phyloP scores from a whole-genome alignment of 441 rosid species.

The Erodium trifolium region DNA sequence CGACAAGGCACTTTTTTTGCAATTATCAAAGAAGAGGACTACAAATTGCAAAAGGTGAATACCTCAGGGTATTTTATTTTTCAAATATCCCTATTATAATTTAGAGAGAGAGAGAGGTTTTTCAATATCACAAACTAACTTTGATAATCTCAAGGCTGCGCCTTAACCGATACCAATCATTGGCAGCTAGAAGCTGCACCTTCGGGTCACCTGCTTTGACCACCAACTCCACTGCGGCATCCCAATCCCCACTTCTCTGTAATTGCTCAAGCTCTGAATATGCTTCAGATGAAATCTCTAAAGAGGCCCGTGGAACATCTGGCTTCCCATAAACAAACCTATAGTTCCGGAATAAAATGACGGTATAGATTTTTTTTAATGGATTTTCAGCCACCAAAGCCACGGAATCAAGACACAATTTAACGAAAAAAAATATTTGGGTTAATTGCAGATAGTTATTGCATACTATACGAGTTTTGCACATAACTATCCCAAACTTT shows the following conservation, averaged over 20 bases:
- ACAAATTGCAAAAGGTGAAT: too few species aligned
- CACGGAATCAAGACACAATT: neutral
- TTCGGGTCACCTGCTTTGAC: slow-evolving; percentile 66
- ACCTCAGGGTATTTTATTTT: too few species aligned
- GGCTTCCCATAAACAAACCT: slow-evolving; percentile 92
- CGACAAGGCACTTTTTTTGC: too few species aligned
- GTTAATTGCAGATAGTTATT: neutral
- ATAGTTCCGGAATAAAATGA: slow-evolving; percentile 17
- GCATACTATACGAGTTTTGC: too few species aligned
- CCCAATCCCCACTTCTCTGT: slow-evolving; percentile 56
- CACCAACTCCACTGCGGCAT: slow-evolving; percentile 67
- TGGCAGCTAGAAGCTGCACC: slow-evolving; percentile 50
- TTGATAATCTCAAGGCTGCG: slow-evolving; percentile 92
- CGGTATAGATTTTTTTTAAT: neutral
- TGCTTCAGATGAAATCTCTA: slow-evolving; percentile 50
- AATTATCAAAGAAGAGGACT: too few species aligned
- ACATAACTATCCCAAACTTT: too few species aligned
- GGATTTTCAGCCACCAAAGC: neutral
- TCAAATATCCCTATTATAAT: too few species aligned
- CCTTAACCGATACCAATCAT: slow-evolving; percentile 79
- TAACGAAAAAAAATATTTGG: too few species aligned
- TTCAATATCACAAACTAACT: slow-evolving; percentile 32
- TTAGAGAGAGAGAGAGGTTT: neutral
- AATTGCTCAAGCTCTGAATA: slow-evolving; percentile 48
- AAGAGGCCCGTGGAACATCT: slow-evolving; percentile 74